Base-by-base conservation (phyloP, 139 green algal genomes). In the Tetradesmus lagerheimii region DNA sequence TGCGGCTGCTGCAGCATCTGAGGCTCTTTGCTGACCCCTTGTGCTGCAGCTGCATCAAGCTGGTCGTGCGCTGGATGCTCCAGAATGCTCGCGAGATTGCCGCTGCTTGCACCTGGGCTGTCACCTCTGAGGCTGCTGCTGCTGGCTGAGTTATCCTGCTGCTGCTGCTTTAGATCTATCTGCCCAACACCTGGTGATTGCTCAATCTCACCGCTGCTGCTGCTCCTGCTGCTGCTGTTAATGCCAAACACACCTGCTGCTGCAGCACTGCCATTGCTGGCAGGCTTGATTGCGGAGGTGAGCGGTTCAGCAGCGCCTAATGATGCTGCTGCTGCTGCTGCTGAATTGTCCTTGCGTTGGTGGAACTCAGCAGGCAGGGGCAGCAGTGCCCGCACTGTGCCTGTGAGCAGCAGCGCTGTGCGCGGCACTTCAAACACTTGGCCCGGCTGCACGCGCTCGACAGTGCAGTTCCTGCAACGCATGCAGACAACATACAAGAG, bases 361-460 rank as follows among this genome's bases (percentile, higher is more conserved):
- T 71, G 11, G n/a, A 84, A 23, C 27, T 34, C 57, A 39, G 82
- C 53, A 62, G 82, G 27, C 14, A 53, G 82, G 2, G 53, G 34
- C 57, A 53, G 35, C 20, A 57, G 34, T 2, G 76, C n/a, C 43
- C 64, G 31, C 31, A 89, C 76, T 1, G n/a, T 47, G 5, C 85
- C 85, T 37, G 85, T 89, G 31, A 89, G 71, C 71, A 89, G 85
- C n/a, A 89, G 71, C 15, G 38, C 85, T 31, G 85, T 89, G 34
- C 43, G 67, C 9, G 85, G 85, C 1, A 89, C 85, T 9, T 83
- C 71, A 50, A 89, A 74, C 2, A 83, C 31, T 1, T 89, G 29
- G 16, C 67, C 85, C 2, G 67, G 41, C 39, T 89, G 15, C 25
- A 80, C 67, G 0, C 47, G 50, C 85, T 89, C 71, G 43, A 89